phyloP scores from a whole-genome alignment of 192 early-diverging fungal species.

The Podila clonocystis region DNA sequence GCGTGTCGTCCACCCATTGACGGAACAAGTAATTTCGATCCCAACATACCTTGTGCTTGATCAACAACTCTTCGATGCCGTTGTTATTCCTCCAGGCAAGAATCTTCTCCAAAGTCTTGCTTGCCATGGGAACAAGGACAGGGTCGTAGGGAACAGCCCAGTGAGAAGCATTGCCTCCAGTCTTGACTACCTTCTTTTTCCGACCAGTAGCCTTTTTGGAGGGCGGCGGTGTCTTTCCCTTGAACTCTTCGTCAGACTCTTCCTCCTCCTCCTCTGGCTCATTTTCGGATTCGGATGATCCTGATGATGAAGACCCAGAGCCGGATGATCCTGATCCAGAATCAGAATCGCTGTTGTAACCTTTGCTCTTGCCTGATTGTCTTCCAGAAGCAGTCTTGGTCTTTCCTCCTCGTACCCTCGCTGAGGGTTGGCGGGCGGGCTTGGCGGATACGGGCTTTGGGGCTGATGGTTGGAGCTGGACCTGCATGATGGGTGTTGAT shows the following conservation, averaged over 20 bases:
- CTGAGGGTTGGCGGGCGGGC: slow-evolving; percentile 13
- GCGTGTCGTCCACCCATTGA: background rate
- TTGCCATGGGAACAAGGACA: slow-evolving; percentile 65
- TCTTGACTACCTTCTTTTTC: slow-evolving; percentile 42
- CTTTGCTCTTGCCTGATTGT: slow-evolving; percentile 9
- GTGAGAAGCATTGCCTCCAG: slow-evolving; percentile 37
- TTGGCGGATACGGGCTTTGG: slow-evolving; percentile 9
- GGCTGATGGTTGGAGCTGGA: background rate
- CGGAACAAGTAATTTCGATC: background rate
- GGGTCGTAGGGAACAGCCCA: slow-evolving; percentile 58
- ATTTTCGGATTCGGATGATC: slow-evolving; percentile 32
- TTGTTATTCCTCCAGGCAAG: slow-evolving; percentile 59
- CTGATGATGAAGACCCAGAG: slow-evolving; percentile 25
- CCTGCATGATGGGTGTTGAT: slow-evolving; percentile 8
- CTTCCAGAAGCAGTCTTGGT: slow-evolving; percentile 11
- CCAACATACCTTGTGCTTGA: slow-evolving; percentile 80
- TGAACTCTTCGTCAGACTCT: slow-evolving; percentile 42
- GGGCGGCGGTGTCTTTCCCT: slow-evolving; percentile 48
- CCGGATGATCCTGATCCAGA: slow-evolving; percentile 40
- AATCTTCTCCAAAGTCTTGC: slow-evolving; percentile 62
- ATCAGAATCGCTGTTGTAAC: slow-evolving; percentile 35
- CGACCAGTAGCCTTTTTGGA: slow-evolving; percentile 30
- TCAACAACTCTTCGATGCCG: slow-evolving; percentile 70
- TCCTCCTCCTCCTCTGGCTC: slow-evolving; percentile 14
- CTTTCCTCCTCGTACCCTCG: slow-evolving; percentile 28